phyloP scores from a whole-genome alignment of 345 rosid genomes.

The Gossypium arboreum region DNA sequence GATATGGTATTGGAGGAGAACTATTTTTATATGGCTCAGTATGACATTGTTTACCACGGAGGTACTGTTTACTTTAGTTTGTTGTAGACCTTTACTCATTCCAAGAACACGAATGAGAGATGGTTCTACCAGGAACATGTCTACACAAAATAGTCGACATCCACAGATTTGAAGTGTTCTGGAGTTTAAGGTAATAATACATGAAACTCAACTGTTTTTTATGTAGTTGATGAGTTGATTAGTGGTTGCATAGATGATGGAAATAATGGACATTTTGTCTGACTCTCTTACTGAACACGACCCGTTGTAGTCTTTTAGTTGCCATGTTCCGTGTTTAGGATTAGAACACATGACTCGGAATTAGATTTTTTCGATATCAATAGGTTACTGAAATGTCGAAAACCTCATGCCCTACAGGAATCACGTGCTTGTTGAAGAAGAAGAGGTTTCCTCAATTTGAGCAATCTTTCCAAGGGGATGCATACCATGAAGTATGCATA shows the following conservation, averaged over 20 bases:
- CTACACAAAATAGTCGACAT: slow-evolving; percentile 14
- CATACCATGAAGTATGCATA: neutral
- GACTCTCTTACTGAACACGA: neutral
- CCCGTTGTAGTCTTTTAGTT: neutral
- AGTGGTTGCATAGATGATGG: too few species aligned
- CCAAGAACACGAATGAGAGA: slow-evolving; percentile 44
- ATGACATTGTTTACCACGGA: slow-evolving; percentile 37
- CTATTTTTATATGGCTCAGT: slow-evolving; percentile 59
- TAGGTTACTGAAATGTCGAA: neutral
- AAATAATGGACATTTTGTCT: neutral
- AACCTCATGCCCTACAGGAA: neutral
- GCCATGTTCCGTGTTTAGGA: neutral
- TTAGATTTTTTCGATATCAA: neutral
- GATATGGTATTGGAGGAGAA: slow-evolving; percentile 75
- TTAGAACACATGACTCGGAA: neutral
- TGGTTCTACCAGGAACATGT: slow-evolving; percentile 20
- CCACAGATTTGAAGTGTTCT: slow-evolving; percentile 13
- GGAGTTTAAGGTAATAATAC: slow-evolving; percentile 13
- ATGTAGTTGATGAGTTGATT: neutral
- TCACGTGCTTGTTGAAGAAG: neutral
- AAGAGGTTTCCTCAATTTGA: neutral
- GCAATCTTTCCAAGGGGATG: neutral
- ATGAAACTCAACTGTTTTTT: neutral
- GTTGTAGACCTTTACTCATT: slow-evolving; percentile 51
- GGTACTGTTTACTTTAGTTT: slow-evolving; percentile 44